phyloP scores from a whole-genome alignment of 768 basidiomycete species.

The Russula griseocarnosa region DNA sequence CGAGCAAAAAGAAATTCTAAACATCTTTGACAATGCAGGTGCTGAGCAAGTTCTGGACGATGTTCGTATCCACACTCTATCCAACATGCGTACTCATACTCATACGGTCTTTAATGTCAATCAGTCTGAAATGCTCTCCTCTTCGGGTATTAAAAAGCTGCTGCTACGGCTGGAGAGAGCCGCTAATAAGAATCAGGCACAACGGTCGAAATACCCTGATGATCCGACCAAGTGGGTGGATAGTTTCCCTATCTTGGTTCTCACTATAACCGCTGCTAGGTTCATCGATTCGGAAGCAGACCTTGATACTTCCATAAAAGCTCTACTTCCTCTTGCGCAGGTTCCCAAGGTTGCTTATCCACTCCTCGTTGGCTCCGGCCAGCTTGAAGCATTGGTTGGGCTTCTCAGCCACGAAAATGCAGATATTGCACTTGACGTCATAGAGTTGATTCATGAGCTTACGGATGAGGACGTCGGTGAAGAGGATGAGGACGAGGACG shows the following conservation, averaged over 20 bases:
- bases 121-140: slow-evolving; percentile 63
- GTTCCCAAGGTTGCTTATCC: slow-evolving; percentile 80
- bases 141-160: slow-evolving; percentile 66
- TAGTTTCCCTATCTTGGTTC: slow-evolving; percentile 5
- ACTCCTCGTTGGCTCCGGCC: slow-evolving; percentile 76
- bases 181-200: slow-evolving; percentile 92
- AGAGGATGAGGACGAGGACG: slow-evolving; percentile 59
- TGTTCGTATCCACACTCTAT: slow-evolving; percentile 43
- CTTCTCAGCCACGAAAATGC: slow-evolving; percentile 93
- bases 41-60: slow-evolving; percentile 62
- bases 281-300: slow-evolving; percentile 99
- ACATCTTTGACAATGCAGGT: slow-evolving; percentile 81
- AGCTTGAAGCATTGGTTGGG: slow-evolving; percentile 66
- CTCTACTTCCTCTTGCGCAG: slow-evolving; percentile 85
- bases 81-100: slow-evolving; percentile 14
- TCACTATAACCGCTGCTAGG: slow-evolving; percentile 41
- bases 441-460: slow-evolving; percentile 88
- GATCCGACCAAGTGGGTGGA: slow-evolving; percentile 79
- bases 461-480: slow-evolving; percentile 95
- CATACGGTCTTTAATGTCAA: background rate
- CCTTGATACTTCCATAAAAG: slow-evolving; percentile 82
- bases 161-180: slow-evolving; percentile 82
- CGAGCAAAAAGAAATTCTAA: slow-evolving; percentile 93
- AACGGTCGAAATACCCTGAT: slow-evolving; percentile 90
- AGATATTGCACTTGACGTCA: slow-evolving; percentile 94